Base-by-base conservation (phyloP, 108 stramenopile species). In the Seminavis robusta region DNA sequence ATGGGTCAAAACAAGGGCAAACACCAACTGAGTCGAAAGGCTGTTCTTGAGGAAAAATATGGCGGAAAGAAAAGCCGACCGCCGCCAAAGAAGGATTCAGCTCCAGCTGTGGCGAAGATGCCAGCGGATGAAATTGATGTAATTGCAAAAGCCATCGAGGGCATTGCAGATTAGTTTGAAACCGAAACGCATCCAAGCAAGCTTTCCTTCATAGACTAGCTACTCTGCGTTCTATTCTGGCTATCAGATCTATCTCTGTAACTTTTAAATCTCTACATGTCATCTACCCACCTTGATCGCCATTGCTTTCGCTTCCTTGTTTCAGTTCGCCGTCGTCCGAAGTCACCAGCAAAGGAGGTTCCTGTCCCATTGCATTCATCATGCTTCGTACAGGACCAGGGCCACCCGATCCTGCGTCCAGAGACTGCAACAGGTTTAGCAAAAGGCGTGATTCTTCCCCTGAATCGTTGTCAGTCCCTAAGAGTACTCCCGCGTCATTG, bases 1-100 rank as follows among this genome's bases (percentile, higher is more conserved):
- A 20, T 84, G 41, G 90, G 90, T n/a, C 84, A 84, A 39, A 75
- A 83, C 16, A 79, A 67, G 32, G 90, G 90, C 8, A 77, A 88
- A 52, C 62, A 77, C 38, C 71, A 66, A 45, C 55, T 92, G 29
- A 88, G 86, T 68, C 74, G 90, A 38, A 92, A 86, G 63, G 68
- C 61, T 20, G 44, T 69, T 11, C 47, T 91, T 48, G 80, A 79
- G 39, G 74, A 65, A 27, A 40, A 33, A 8, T n/a, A 36, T 1
- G 65, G 65, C 9, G 47, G 31, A 0, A 36, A 59, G 13, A 46
- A 42, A 23, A 15, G 33, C 26, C 55, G 49, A 4, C 45, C 39
- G 39, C 56, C 50, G 23, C 61, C 20, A 26, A 47, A 49, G 44
- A 16, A 34, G 11, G 52, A 38, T 27, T 38, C 59, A 6, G 46